phyloP scores from a whole-genome alignment of 2,329 filamentous ascomycete genomes.

The Ophiostoma sp. region DNA sequence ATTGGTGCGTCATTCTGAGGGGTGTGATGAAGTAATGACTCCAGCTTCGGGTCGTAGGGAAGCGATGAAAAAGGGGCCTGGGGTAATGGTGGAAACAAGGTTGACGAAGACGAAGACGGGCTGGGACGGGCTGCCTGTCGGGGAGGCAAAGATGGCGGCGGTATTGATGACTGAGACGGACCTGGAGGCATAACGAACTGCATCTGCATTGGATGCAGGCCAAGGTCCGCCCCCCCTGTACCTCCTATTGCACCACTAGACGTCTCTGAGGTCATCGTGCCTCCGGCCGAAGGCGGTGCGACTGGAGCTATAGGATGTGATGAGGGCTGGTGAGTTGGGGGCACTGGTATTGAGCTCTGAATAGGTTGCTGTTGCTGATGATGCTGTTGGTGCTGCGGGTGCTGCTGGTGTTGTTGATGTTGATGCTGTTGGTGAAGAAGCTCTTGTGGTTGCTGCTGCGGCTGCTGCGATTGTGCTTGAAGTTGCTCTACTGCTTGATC shows the following conservation, averaged over 20 bases:
- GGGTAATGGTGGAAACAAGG: constrained; percentile 9
- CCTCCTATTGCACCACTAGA: constrained; percentile 11
- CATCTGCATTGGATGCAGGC: constrained; percentile 12
- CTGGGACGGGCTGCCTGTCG: neutral
- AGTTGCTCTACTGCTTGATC: neutral
- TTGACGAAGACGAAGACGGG: neutral
- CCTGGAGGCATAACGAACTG: constrained; percentile 12
- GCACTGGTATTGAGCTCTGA: neutral
- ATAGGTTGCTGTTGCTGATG: neutral
- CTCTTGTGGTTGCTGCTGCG: neutral
- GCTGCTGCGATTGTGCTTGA: neutral
- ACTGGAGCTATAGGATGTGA: neutral
- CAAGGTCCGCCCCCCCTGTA: constrained; percentile 1
- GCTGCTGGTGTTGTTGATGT: neutral
- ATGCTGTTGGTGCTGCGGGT: neutral
- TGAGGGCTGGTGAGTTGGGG: neutral
- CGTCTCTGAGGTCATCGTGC: neutral
- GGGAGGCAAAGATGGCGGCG: neutral
- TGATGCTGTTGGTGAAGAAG: neutral
- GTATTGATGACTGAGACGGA: neutral
- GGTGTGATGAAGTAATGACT: constrained; percentile 18
- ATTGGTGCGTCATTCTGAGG: constrained; percentile 24
- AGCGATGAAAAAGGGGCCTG: constrained; percentile 7
- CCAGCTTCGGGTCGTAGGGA: constrained; percentile 16
- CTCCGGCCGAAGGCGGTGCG: neutral